Conservation (phyloP, 2,329 filamentous ascomycete genomes). For the Xylariales sp. region DNA sequence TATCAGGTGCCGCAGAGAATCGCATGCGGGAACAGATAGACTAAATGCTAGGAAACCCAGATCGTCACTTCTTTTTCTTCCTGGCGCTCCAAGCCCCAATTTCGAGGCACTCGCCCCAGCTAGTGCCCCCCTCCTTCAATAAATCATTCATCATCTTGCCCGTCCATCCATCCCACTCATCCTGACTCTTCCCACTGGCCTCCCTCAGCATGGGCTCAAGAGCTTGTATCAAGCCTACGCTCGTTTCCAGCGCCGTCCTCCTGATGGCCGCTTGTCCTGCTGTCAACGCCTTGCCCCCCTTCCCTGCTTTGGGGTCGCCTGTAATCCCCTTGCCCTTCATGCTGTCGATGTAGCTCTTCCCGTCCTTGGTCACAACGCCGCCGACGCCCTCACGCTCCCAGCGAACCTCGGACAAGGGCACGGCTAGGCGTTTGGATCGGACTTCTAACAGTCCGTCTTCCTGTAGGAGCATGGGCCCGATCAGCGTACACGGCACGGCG, state of each 20-base stretch:
- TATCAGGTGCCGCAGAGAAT: too few relatives aligned
- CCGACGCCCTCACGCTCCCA: constrained; percentile 79
- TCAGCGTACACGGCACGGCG: constrained; percentile 71
- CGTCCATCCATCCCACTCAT: constrained; percentile 91
- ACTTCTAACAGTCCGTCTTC: constrained; percentile 70
- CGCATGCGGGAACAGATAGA: too few relatives aligned
- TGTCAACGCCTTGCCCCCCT: constrained; percentile 50
- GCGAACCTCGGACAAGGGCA: constrained; percentile 76
- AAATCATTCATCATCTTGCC: constrained; percentile 82
- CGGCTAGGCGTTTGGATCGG: constrained; percentile 72
- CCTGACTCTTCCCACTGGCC: constrained; percentile 77
- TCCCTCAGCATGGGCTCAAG: constrained; percentile 80
- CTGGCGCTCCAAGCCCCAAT: constrained; percentile 86
- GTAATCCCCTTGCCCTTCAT: constrained; percentile 43
- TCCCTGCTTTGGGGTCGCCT: constrained; percentile 23
- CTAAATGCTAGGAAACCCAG: too few relatives aligned
- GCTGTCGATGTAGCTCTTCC: constrained; percentile 55
- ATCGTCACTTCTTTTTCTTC: constrained; percentile 47
- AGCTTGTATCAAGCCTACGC: constrained; percentile 79
- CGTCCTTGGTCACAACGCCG: constrained; percentile 56
- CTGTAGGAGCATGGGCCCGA: constrained; percentile 73
- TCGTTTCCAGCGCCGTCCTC: constrained; percentile 73
- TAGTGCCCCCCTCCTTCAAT: constrained; percentile 71
- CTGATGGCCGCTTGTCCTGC: constrained; percentile 69
- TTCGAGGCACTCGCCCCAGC: constrained; percentile 80